Evolutionary conservation across 2,329 filamentous ascomycete genomes (phyloP).

Genomic region (Corynespora cassiicola): DNA sequence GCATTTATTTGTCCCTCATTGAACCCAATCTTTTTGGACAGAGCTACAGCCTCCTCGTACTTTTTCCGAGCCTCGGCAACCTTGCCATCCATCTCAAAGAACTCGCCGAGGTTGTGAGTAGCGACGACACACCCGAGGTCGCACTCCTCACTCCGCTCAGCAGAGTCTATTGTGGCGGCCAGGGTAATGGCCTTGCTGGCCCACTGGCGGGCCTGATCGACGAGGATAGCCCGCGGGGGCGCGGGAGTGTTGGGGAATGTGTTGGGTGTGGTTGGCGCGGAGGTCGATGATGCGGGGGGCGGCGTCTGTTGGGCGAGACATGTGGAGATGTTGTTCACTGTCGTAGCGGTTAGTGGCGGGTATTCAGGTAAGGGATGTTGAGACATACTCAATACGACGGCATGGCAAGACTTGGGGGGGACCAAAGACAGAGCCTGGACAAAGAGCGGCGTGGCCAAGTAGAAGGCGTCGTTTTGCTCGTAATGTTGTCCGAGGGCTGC

Average conservation of each 20-base stretch:
- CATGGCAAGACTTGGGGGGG: conserved; percentile 72
- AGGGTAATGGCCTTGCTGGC: conserved; percentile 76
- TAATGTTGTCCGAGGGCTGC: conserved; percentile 78
- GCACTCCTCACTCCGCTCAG: conserved; percentile 77
- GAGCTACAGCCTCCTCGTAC: conserved; percentile 71
- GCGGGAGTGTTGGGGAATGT: conserved; percentile 44
- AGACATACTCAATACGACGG: conserved; percentile 74
- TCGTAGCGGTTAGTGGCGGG: conserved; percentile 15
- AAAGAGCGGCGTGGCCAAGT: conserved; percentile 84
- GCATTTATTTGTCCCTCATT: conserved; percentile 52
- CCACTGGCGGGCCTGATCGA: conserved; percentile 78
- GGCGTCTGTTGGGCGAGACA: conserved; percentile 72
- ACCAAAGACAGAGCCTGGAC: conserved; percentile 80
- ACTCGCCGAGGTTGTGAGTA: conserved; percentile 85
- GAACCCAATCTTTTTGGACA: conserved; percentile 60
- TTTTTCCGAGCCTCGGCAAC: conserved; percentile 68
- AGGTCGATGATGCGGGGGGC: conserved; percentile 37
- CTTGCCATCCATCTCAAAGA: conserved; percentile 77
- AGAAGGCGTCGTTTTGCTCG: conserved; percentile 74
- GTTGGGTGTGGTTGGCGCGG: conserved; percentile 42
- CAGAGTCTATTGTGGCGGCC: conserved; percentile 68
- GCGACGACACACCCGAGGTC: conserved; percentile 83
- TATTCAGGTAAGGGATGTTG: neutral
- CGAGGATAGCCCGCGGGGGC: conserved; percentile 65
- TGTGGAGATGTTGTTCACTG: conserved; percentile 81